phyloP scores from a whole-genome alignment of 257 asterid genomes.

The Linaria vulgaris region DNA sequence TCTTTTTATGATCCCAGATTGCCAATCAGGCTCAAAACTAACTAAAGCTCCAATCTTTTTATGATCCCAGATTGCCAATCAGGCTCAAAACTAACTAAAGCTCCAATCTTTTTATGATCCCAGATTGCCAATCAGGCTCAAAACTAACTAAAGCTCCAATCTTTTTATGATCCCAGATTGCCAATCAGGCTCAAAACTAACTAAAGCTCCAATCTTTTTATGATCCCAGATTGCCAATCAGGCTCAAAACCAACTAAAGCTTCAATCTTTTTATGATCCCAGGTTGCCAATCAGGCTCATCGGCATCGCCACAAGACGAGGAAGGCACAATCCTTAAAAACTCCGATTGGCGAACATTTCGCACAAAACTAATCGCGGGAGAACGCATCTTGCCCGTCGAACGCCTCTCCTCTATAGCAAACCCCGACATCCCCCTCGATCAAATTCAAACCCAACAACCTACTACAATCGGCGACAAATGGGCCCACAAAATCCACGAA shows the following conservation, averaged over 20 bases:
- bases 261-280: background rate
- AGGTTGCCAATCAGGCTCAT: slow-evolving; percentile 54
- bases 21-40: slow-evolving; percentile 36
- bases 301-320: slow-evolving; percentile 57
- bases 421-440: slow-evolving; percentile 32
- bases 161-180: too few species aligned
- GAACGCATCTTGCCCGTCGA: slow-evolving; percentile 32
- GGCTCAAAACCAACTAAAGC: slow-evolving; percentile 25
- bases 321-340: slow-evolving; percentile 29
- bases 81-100: slow-evolving; percentile 10
- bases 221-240: slow-evolving; percentile 44
- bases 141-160: too few species aligned
- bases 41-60: background rate
- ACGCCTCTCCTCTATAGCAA: slow-evolving; percentile 30
- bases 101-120: too few species aligned
- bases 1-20: slow-evolving; percentile 36
- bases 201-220: background rate
- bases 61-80: slow-evolving; percentile 44
- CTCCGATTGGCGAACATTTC: slow-evolving; percentile 78
- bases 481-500: slow-evolving; percentile 83
- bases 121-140: too few species aligned
- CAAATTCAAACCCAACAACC: slow-evolving; percentile 35
- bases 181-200: slow-evolving; percentile 18
- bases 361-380: slow-evolving; percentile 68
- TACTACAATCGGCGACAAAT: slow-evolving; percentile 48